These are phyloP conservation scores for Daedalea quercina DNA, from an alignment of 768 basidiomycete genomes.

Conservation along the genomic window DNA sequence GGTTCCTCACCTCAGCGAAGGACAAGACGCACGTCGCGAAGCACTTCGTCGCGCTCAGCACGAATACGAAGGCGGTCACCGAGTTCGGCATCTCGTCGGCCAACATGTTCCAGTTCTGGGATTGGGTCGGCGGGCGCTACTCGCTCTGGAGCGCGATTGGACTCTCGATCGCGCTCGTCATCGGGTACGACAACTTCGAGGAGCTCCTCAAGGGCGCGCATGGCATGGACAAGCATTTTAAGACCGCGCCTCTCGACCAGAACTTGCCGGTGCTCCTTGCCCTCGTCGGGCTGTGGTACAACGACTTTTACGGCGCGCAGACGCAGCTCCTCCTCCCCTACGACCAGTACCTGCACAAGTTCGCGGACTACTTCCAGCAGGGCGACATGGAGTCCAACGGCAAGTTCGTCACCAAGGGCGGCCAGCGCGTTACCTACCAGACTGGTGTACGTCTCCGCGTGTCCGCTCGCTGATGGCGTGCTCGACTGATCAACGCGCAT, in stretches of 20 bases:
- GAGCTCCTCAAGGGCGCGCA: constrained; percentile 87
- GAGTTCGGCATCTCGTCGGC: constrained; percentile 84
- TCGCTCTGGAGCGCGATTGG: constrained; percentile 98
- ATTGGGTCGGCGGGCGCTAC: constrained; percentile 99
- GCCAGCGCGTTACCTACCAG: constrained; percentile 89
- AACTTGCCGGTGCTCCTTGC: constrained; percentile 93
- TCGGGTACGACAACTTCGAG: constrained; percentile 94
- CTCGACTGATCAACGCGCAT: constrained; percentile 2
- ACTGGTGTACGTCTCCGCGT: constrained; percentile 67
- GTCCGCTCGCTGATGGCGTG: neutral
- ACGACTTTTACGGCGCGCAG: constrained; percentile 96
- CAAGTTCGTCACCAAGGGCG: constrained; percentile 92
- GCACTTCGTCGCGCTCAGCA: constrained; percentile 97
- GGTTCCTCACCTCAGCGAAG: constrained; percentile 84
- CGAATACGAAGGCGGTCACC: constrained; percentile 90
- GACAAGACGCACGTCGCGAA: constrained; percentile 93
- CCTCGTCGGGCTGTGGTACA: constrained; percentile 94
- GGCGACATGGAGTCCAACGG: constrained; percentile 99
- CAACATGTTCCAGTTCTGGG: constrained; percentile 99
- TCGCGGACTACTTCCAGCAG: constrained; percentile 99
- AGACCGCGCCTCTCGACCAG: constrained; percentile 74
- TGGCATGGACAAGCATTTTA: constrained; percentile 98
- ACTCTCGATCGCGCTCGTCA: constrained; percentile 85
- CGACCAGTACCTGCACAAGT: constrained; percentile 98
- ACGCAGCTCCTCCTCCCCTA: constrained; percentile 95